Conservation (phyloP, 371 early-diverging fungal genomes). For the Apophysomyces elegans region DNA sequence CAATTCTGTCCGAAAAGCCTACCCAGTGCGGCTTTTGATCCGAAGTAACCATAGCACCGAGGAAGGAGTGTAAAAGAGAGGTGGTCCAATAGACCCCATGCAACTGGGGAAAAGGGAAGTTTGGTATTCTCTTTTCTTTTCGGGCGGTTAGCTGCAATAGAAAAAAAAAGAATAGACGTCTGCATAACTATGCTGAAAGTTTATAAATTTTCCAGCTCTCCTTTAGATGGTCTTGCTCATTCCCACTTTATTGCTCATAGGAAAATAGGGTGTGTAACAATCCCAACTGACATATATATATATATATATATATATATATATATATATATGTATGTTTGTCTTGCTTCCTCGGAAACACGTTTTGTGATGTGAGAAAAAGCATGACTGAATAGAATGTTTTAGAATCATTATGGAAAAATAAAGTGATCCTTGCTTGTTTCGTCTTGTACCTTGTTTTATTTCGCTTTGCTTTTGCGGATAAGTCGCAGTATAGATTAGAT, state of each 20-base stretch:
- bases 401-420: no score
- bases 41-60: not conserved
- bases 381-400: no score
- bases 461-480: no score
- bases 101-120: not conserved
- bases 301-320: no score
- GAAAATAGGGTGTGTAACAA: constrained; percentile 7
- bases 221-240: not conserved
- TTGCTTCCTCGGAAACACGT: no score
- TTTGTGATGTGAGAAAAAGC: no score
- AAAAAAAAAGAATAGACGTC: no score
- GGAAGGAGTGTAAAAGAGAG: not conserved
- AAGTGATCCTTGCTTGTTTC: no score
- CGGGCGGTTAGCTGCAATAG: no score
- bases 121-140: not conserved
- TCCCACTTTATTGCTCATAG: not conserved
- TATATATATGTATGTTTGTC: no score
- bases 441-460: no score
- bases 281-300: not conserved
- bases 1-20: constrained; percentile 59
- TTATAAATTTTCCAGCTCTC: not conserved
- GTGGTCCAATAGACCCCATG: not conserved
- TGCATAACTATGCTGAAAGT: constrained; percentile 4
- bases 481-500: no score
- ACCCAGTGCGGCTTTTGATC: constrained; percentile 24